Evolutionary conservation across 805 yeast genomes (phyloP), one percentile per base, ranked within the genome.

Genomic region (Spencermartinsiella europaea): DNA sequence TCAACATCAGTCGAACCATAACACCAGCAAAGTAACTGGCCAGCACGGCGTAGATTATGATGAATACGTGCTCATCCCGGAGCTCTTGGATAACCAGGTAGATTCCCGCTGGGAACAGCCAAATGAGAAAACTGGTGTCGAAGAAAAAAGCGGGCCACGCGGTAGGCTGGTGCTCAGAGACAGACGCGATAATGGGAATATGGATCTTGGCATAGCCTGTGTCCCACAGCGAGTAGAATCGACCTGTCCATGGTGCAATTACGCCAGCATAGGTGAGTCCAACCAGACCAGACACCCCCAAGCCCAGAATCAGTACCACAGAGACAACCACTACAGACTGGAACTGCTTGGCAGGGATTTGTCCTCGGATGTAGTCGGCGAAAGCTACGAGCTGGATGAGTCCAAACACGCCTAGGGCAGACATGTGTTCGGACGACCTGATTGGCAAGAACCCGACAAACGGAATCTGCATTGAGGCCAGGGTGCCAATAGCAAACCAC

Each of bases 171-270:
- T 93, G 99, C 72, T 93, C 99, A 12, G 96, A 87, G 34, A 93
- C 99, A 2, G 97, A 90, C 1, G 99, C 99, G 68, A 93, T 93
- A 63, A 93, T 93, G 38, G 99, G 99, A 60, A 93, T 93, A 65
- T 93, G 99, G 55, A 93, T 85, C 72, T 90, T 91, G 52, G 99
- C 99, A 62, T 95, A 93, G 66, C 78, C 84, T 3, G 99, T 93
- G 66, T 93, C 99, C 99, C 99, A 93, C 56, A 95, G 71, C 1
- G 98, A 90, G 70, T 93, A 93, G 73, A 93, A 95, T 69, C 99
- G 84, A 56, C 99, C 99, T 8, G 97, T 89, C 99, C 99, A 93
- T 46, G 99, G 99, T 33, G 98, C 97, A 67, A 95, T 93, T 66
- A 84, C 80, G 3, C 97, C 99, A 45, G 88, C 73, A 50, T 85